Evolutionary conservation across 805 yeast species (phyloP), one percentile per base, ranked within the genome.

Genomic region (Saturnispora quitensis): DNA sequence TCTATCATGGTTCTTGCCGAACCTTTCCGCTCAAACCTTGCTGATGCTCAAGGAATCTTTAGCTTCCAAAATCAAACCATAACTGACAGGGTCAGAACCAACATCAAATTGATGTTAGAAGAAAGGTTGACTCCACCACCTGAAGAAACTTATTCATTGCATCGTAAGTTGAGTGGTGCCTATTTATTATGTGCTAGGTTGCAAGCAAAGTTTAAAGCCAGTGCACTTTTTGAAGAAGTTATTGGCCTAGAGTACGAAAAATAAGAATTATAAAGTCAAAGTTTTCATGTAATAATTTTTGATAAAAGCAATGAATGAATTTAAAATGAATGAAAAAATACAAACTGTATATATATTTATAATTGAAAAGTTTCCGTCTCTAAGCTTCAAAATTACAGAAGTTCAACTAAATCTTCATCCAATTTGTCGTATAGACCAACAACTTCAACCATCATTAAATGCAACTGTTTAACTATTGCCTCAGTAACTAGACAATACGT

Each of bases 51-150:
- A 1, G 84, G 84, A 0, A 60, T 63, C 12, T 93, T 81, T 66
- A 85, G 86, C 64, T 93, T 93, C 70, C 71, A 77, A 27, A 71
- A 78, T 51, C 99, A 93, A 68, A 90, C 97, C 13, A 91, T 93
- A 43, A 89, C 98, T 5, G 97, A 89, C 58, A 78, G 98, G 56
- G 97, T 93, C 22, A 78, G 96, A 57, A 84, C 80, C 3, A 89
- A 90, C 61, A 88, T 93, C 58, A 82, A 89, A 2, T 70, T 90
- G 50, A 93, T 93, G 99, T 74, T 93, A 55, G 79, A 83, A 55
- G 96, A 93, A 67, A 79, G 99, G 59, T 73, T 93, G 55, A 81
- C 96, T 3, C 97, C 99, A 3, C 99, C 99, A 13, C 99, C 99
- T 2, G 98, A 93, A 62, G 99, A 93, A 68, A 93, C 99, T 0